Evolutionary conservation across 257 asterid genomes (phyloP).

Genomic region (Nicotiana knightiana): DNA sequence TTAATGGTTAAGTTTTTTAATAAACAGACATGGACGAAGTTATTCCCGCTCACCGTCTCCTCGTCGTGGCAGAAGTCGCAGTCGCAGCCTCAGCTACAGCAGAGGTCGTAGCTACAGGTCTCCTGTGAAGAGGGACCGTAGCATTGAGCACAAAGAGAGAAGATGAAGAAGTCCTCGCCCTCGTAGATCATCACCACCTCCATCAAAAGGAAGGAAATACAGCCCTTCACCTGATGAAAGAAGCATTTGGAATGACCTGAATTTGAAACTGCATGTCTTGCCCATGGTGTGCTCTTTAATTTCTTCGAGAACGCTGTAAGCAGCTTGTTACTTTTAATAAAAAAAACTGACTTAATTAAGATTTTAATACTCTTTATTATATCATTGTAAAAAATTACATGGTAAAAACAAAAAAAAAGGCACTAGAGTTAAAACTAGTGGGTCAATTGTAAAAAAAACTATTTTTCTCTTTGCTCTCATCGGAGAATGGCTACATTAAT

Average conservation of each 20-base stretch:
- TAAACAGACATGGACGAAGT: slow-evolving; percentile 37
- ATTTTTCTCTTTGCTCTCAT: too few relatives aligned
- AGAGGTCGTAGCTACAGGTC: slow-evolving; percentile 59
- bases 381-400: too few relatives aligned
- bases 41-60: slow-evolving; percentile 55
- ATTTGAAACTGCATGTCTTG: too few relatives aligned
- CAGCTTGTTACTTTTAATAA: too few relatives aligned
- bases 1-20: background rate
- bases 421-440: too few relatives aligned
- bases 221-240: slow-evolving; percentile 39
- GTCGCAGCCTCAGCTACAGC: slow-evolving; percentile 37
- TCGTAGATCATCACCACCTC: slow-evolving; percentile 33
- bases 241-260: slow-evolving; percentile 6
- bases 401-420: too few relatives aligned
- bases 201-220: slow-evolving; percentile 18
- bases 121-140: slow-evolving; percentile 38
- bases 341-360: too few relatives aligned
- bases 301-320: too few relatives aligned
- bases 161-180: slow-evolving; percentile 47
- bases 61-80: slow-evolving; percentile 36
- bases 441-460: too few relatives aligned
- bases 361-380: too few relatives aligned
- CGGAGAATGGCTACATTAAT: too few relatives aligned
- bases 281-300: too few relatives aligned
- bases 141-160: slow-evolving; percentile 36